Base-by-base conservation (phyloP, 805 yeast genomes). In the Debaryomyces prosopidis region DNA sequence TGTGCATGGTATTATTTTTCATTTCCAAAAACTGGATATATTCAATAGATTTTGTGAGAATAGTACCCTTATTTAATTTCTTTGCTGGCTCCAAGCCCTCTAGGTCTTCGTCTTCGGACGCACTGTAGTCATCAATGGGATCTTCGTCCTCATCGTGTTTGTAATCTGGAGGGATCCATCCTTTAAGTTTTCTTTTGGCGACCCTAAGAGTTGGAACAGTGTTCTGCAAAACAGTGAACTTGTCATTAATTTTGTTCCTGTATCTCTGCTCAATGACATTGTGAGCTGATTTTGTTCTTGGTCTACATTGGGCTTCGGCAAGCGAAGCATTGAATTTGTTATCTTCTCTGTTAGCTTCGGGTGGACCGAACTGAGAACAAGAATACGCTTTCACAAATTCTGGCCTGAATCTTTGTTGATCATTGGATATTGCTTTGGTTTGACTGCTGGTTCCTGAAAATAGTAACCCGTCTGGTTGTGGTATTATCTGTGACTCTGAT, bases 81-180 rank as follows among this genome's bases (percentile, higher is more conserved):
- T 79, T 65, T 8, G 91, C 90, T 0, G 94, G 94, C 17, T 84
- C 75, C 28, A 87, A 71, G 2, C 94, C 95, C 51, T 87, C 94
- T 18, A 86, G 66, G 44, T 81, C 84, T 44, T 44, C 62, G 36
- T 51, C 11, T 6, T 34, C 31, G 9, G 46, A 53, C 17, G 33
- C 39, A 8, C 27, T n/a, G 12, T 26, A 9, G 15, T 49, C 44
- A 9, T 40, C 40, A 17, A 23, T 16, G 3, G 37, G 7, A 3
- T 16, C 10, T 16, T 44, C 46, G 18, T 35, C 36, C 16, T 39
- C 39, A n/a, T 34, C 46, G 15, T 45, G 46, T 14, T 30, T 30
- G 16, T 8, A n/a, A 36, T 48, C 50, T 9, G 52, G 51, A 5
- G 48, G 43, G 23, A 47, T 52, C 5, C 47, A 49, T 20, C 44